These are phyloP conservation scores for Xylaria cubensis DNA, from an alignment of 495 filamentous ascomycete species.

Conservation along the genomic window DNA sequence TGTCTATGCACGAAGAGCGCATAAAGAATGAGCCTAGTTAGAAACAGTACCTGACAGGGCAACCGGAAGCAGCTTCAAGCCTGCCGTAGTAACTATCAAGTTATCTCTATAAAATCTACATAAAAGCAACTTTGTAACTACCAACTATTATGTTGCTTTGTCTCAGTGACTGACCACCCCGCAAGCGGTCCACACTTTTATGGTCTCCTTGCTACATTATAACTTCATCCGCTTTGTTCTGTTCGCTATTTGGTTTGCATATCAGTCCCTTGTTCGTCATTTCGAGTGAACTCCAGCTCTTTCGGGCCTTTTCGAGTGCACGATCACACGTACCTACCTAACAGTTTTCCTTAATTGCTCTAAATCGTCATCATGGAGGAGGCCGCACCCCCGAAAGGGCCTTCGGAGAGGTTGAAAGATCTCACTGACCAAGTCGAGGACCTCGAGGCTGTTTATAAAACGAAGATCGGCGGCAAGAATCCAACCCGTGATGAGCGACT, in stretches of 20 bases:
- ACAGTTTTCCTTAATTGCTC: background rate
- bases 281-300: background rate
- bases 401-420: background rate
- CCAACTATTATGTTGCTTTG: background rate
- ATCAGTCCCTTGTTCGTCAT: slow-evolving; percentile 11
- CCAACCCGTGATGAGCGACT: no score
- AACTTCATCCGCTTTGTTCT: background rate
- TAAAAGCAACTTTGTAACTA: background rate
- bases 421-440: background rate
- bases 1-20: slow-evolving; percentile 5
- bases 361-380: background rate
- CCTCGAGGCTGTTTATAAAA: background rate
- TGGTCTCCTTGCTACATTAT: background rate
- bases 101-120: background rate
- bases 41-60: background rate
- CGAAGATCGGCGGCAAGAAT: background rate
- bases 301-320: background rate
- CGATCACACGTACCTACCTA: background rate
- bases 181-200: background rate
- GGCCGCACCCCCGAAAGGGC: background rate
- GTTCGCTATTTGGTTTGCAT: background rate
- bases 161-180: background rate
- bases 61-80: background rate
- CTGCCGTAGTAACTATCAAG: background rate
- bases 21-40: background rate